Conservation (phyloP, 257 asterid species). For the Solanum microdontum region DNA sequence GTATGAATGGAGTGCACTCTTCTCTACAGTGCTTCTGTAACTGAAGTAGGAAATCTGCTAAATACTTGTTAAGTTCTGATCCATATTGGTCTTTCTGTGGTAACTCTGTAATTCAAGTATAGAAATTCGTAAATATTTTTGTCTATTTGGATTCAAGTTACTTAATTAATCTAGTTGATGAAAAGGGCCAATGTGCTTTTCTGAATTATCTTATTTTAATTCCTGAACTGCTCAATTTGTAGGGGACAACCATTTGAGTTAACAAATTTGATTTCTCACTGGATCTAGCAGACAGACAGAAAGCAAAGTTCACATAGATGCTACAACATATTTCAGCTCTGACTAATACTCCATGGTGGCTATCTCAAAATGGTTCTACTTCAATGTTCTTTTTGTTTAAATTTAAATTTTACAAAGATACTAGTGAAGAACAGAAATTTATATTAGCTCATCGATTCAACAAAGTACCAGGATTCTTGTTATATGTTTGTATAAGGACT, state of each 20-base stretch:
- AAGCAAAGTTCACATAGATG: neutral
- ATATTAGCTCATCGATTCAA: neutral
- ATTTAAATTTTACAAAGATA: neutral
- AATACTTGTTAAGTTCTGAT: neutral
- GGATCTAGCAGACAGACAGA: neutral
- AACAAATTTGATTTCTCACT: neutral
- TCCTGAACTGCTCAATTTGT: neutral
- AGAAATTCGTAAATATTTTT: neutral
- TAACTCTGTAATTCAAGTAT: neutral
- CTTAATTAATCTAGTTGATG: neutral
- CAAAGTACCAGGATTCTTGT: neutral
- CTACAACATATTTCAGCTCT: neutral
- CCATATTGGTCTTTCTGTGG: neutral
- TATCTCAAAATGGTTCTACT: neutral
- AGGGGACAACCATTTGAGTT: neutral
- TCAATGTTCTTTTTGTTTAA: neutral
- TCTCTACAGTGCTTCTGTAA: neutral
- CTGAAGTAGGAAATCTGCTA: neutral
- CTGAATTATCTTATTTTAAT: neutral
- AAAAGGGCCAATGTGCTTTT: neutral
- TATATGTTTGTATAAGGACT: neutral
- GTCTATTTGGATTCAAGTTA: neutral
- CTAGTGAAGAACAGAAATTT: neutral
- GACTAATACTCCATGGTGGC: neutral
- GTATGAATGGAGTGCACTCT: neutral